phyloP scores from a whole-genome alignment of 768 basidiomycete genomes.

The Mycena epipterygia region DNA sequence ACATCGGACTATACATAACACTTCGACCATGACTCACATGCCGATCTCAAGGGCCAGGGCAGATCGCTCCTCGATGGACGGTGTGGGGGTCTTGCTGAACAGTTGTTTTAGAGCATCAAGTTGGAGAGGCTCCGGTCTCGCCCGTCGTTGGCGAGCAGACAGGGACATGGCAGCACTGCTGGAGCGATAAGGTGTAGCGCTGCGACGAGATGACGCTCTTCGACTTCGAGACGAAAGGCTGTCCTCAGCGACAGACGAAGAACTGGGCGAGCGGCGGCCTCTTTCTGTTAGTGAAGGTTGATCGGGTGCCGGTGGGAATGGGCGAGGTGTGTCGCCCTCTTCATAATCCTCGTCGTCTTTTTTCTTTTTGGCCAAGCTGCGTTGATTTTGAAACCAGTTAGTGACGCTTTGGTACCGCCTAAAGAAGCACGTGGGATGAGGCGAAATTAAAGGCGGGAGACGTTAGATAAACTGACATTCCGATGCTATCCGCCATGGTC shows the following conservation, averaged over 20 bases:
- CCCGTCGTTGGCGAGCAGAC: slow-evolving; percentile 72
- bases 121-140: slow-evolving; percentile 86
- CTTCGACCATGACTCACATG: slow-evolving; percentile 54
- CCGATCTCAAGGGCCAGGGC: slow-evolving; percentile 82
- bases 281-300: slow-evolving; percentile 36
- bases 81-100: slow-evolving; percentile 75
- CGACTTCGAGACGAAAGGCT: slow-evolving; percentile 32
- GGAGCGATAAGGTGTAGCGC: slow-evolving; percentile 30
- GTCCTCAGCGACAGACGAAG: slow-evolving; percentile 41
- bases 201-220: slow-evolving; percentile 31
- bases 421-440: slow-evolving; percentile 36
- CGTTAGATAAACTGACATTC: slow-evolving; percentile 70
- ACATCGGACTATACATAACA: not conserved
- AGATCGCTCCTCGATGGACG: slow-evolving; percentile 85
- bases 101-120: slow-evolving; percentile 82
- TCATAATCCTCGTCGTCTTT: slow-evolving; percentile 65
- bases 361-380: slow-evolving; percentile 80
- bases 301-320: slow-evolving; percentile 28
- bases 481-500: slow-evolving; percentile 73
- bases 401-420: slow-evolving; percentile 86
- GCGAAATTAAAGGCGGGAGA: slow-evolving; percentile 43
- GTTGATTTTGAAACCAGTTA: slow-evolving; percentile 91
- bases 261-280: slow-evolving; percentile 41
- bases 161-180: slow-evolving; percentile 32
- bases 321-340: slow-evolving; percentile 2